These are phyloP conservation scores for Capsella rubella DNA, from an alignment of 441 rosid genomes.

Conservation along the genomic window DNA sequence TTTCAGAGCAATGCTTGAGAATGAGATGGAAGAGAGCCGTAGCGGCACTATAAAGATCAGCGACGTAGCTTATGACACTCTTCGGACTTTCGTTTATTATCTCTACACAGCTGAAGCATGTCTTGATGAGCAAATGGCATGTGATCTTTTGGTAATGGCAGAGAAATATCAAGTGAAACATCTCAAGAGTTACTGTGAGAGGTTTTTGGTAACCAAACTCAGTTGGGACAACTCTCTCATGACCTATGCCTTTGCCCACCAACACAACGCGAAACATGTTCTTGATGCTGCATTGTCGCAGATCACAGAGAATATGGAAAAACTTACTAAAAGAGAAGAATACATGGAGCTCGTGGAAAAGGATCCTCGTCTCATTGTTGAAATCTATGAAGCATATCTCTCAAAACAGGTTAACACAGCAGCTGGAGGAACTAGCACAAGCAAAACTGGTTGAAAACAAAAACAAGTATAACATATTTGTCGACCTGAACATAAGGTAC, in stretches of 20 bases:
- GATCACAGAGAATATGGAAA: conserved; percentile 84
- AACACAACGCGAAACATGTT: conserved; percentile 77
- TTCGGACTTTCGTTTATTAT: conserved; percentile 67
- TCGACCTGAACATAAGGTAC: conserved; percentile 1
- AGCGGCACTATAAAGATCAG: conserved; percentile 88
- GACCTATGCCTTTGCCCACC: conserved; percentile 87
- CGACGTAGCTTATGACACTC: conserved; percentile 74
- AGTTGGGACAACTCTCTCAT: conserved; percentile 78
- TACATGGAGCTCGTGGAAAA: conserved; percentile 80
- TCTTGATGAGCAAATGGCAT: conserved; percentile 82
- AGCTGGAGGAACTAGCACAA: conserved; percentile 40
- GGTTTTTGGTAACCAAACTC: conserved; percentile 74
- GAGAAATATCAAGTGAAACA: conserved; percentile 86
- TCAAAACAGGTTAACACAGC: conserved; percentile 80
- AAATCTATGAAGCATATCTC: conserved; percentile 81
- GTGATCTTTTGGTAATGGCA: conserved; percentile 81
- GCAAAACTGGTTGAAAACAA: conserved; percentile 27
- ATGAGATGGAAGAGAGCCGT: conserved; percentile 87
- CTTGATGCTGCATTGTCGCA: conserved; percentile 68
- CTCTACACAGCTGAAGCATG: conserved; percentile 82
- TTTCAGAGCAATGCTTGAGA: conserved; percentile 85
- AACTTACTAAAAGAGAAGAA: conserved; percentile 68
- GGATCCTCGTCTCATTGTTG: conserved; percentile 82
- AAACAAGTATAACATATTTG: neutral
- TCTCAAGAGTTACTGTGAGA: conserved; percentile 82